Evolutionary conservation across 148 eudicot species (phyloP).

Genomic region (Chenopodium berlandieri): DNA sequence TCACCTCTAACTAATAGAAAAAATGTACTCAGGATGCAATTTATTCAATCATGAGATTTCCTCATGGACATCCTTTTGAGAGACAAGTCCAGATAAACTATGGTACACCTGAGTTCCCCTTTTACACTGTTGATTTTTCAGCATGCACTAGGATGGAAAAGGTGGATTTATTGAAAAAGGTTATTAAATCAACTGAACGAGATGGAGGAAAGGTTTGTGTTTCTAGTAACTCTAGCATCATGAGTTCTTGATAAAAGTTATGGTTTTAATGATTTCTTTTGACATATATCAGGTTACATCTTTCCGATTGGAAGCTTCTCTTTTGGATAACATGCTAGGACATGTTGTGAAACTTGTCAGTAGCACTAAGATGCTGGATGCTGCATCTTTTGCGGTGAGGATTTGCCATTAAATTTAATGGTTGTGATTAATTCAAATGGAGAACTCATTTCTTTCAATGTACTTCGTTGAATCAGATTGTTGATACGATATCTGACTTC

Average conservation of each 20-base stretch:
- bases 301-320: slow-evolving; percentile 48
- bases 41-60: slow-evolving; percentile 75
- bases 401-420: background rate
- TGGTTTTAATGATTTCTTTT: background rate
- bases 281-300: slow-evolving; percentile 42
- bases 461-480: slow-evolving; percentile 38
- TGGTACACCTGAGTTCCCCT: slow-evolving; percentile 33
- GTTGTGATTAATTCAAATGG: background rate
- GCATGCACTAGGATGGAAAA: slow-evolving; percentile 34
- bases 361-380: slow-evolving; percentile 52
- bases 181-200: slow-evolving; percentile 36
- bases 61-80: slow-evolving; percentile 51
- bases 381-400: slow-evolving; percentile 56
- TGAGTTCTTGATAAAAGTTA: background rate
- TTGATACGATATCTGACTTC: slow-evolving; percentile 61
- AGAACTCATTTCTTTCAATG: slow-evolving; percentile 19
- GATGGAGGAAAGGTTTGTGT: slow-evolving; percentile 45
- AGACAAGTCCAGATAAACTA: slow-evolving; percentile 38
- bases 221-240: background rate
- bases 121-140: slow-evolving; percentile 41
- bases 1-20: background rate
- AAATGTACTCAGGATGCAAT: slow-evolving; percentile 51
- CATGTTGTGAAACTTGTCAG: slow-evolving; percentile 55
- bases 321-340: slow-evolving; percentile 56
- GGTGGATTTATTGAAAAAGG: slow-evolving; percentile 54